Base-by-base conservation (phyloP, 2,329 filamentous ascomycete species). In the Bipolaris victoriae region DNA sequence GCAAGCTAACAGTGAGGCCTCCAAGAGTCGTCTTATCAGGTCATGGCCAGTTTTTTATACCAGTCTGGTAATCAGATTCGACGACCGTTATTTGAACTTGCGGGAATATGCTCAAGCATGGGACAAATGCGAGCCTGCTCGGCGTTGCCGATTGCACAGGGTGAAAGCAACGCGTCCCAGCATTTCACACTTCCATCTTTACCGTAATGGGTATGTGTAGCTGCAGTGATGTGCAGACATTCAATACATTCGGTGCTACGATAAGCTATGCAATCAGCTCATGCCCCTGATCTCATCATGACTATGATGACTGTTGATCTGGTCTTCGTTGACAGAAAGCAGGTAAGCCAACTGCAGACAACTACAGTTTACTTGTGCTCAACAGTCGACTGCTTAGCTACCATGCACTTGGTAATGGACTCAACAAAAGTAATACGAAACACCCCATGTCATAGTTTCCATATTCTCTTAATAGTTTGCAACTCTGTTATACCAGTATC, bases 51-150 rank as follows among this genome's bases (percentile, higher is more conserved):
- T 26, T 18, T 20, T 47, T 48, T 58, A 67, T 39, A 39, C 65
- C 60, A 29, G 24, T 66, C 64, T 57, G 53, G 62, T 63, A 62
- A 67, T 64, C 66, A 64, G 49, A 60, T 53, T 44, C 56, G 48
- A 62, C 68, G 56, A 70, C 67, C 67, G 64, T 54, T 56, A 59
- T 53, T 48, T 55, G 55, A 60, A 48, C 39, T 57, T 39, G 60
- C 46, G 58, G 51, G 57, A 10, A 58, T 47, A 33, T 56, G 48
- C 58, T 51, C 39, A 47, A 59, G 58, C 62, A 6, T 24, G 20
- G 20, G 20, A 24, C 48, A 49, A 59, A 62, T 62, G 47, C 46
- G 20, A 41, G 20, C 61, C 49, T 33, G 58, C 45, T 35, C 40
- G 44, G 31, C 46, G 52, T 18, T 60, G 52, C 35, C 16, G 33